A percentile compares a stretch with the other conserved stretches of the same genome.
Evolutionary conservation across 2,329 filamentous ascomycete species (phyloP).

Genomic region (Orbilia quercus): DNA sequence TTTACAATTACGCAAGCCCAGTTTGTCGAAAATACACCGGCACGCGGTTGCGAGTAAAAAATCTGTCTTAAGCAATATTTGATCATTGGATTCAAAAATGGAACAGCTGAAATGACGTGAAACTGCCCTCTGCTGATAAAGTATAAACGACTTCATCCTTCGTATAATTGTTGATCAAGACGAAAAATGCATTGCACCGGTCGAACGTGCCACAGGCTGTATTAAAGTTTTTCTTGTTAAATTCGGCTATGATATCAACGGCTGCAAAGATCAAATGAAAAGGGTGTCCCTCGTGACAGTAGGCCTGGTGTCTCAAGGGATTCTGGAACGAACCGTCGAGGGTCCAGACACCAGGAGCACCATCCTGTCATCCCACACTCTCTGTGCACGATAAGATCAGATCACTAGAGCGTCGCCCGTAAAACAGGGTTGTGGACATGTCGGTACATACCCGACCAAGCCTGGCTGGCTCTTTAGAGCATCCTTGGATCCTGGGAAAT

Average conservation of each 20-base stretch:
- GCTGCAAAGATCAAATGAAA: slow-evolving; percentile 50
- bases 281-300: slow-evolving; percentile 47
- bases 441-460: slow-evolving; percentile 25
- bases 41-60: slow-evolving; percentile 1
- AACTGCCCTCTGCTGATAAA: slow-evolving; percentile 7
- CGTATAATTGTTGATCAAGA: too few relatives aligned
- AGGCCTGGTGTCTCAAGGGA: neutral
- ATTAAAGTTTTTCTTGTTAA: slow-evolving; percentile 23
- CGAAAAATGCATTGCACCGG: slow-evolving; percentile 6
- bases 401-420: slow-evolving; percentile 8
- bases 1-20: slow-evolving; percentile 30
- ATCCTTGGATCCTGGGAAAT: neutral
- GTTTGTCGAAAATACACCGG: slow-evolving; percentile 12
- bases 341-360: slow-evolving; percentile 36
- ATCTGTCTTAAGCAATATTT: neutral
- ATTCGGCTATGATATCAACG: slow-evolving; percentile 47
- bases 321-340: slow-evolving; percentile 10
- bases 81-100: neutral
- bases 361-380: slow-evolving; percentile 48
- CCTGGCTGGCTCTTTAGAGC: too few relatives aligned
- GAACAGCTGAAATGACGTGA: slow-evolving; percentile 14
- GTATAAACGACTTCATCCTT: slow-evolving; percentile 4
- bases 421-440: slow-evolving; percentile 31
- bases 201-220: slow-evolving; percentile 29
- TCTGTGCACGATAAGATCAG: neutral